Evolutionary conservation across 352 stramenopile genomes (phyloP).

Genomic region (Salisapilia sapeloensis): DNA sequence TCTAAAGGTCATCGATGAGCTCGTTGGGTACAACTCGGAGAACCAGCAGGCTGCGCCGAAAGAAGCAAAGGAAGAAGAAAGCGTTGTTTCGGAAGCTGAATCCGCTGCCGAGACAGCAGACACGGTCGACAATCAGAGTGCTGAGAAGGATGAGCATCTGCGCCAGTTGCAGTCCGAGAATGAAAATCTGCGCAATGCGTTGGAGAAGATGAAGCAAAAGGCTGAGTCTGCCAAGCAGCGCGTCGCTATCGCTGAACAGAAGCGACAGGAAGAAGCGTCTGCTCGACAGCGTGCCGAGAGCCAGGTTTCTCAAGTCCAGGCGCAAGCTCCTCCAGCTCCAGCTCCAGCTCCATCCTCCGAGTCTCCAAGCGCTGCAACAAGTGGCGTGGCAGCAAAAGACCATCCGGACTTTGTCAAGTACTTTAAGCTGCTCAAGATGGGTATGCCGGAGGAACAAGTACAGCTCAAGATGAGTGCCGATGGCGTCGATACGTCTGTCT

Average conservation of each 20-base stretch:
- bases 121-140: constrained; percentile 6
- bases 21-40: background rate
- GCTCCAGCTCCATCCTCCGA: constrained; percentile 4
- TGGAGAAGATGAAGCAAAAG: constrained; percentile 66
- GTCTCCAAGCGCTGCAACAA: constrained; percentile 3
- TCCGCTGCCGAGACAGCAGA: constrained; percentile 7
- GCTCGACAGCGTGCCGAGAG: constrained; percentile 1
- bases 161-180: constrained; percentile 53
- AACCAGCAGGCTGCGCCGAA: background rate
- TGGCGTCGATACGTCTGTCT: constrained; percentile 37
- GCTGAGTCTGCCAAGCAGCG: constrained; percentile 6
- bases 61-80: constrained; percentile 7
- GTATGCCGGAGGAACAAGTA: constrained; percentile 58
- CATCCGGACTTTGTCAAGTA: constrained; percentile 66
- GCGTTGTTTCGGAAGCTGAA: constrained; percentile 1
- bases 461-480: constrained; percentile 77
- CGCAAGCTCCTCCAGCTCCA: constrained; percentile 10
- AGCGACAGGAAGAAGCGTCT: constrained; percentile 18
- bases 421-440: constrained; percentile 74
- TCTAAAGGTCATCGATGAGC: background rate
- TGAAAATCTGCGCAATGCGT: constrained; percentile 41
- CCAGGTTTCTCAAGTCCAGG: constrained; percentile 8
- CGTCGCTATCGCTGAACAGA: constrained; percentile 22
- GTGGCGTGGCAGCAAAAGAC: constrained; percentile 35
- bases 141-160: constrained; percentile 19